A percentile compares a stretch with the other conserved stretches of the same genome.
phyloP scores from a whole-genome alignment of 73 alveolate genomes.

The Paraurostyla sp. region DNA sequence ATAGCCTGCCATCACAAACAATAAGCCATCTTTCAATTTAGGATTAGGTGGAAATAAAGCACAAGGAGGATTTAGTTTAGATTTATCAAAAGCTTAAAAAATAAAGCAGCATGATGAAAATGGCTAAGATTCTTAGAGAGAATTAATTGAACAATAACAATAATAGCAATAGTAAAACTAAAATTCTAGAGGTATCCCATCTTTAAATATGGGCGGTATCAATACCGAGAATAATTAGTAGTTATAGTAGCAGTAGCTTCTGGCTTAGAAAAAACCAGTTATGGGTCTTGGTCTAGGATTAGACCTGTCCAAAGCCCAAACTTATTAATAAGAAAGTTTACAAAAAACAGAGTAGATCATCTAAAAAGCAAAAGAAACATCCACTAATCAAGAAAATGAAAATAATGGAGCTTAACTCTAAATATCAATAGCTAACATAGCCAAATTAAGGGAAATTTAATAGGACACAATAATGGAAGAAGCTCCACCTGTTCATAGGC shows the following conservation, averaged over 20 bases:
- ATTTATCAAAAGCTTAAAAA: conserved; percentile 7
- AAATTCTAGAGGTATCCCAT: neutral
- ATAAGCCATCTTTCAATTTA: neutral
- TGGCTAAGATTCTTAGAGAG: conserved; percentile 37
- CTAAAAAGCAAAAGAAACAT: conserved; percentile 19
- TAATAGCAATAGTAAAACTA: neutral
- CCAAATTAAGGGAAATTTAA: conserved; percentile 53
- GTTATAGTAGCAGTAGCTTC: neutral
- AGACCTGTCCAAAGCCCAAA: conserved; percentile 73
- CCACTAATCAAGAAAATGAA: neutral
- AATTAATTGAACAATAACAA: neutral
- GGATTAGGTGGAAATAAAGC: conserved; percentile 4
- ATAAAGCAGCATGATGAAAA: neutral
- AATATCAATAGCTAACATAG: conserved; percentile 24
- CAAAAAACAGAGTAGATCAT: conserved; percentile 34
- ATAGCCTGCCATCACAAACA: neutral
- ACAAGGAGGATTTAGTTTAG: neutral
- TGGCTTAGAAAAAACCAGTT: neutral
- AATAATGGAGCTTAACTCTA: conserved; percentile 17
- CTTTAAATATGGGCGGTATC: neutral
- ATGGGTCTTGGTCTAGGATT: conserved; percentile 58
- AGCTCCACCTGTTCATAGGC: conserved; percentile 43
- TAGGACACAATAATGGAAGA: conserved; percentile 24
- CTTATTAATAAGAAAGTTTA: neutral
- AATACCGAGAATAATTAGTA: neutral